Conservation (phyloP, 2,329 filamentous ascomycete genomes). For the Fusarium domesticum region DNA sequence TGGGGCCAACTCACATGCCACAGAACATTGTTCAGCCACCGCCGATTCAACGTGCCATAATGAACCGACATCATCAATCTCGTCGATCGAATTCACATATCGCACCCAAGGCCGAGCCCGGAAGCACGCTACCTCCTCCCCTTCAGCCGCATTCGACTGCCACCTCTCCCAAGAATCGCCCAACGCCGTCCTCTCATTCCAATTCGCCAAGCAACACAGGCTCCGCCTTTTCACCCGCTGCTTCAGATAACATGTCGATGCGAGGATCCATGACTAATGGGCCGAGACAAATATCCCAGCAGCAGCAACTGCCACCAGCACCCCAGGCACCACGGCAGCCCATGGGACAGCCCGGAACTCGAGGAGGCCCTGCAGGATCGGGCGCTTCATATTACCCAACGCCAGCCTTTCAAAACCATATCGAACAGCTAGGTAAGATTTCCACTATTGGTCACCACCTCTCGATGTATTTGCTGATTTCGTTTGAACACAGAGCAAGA, state of each 20-base stretch:
- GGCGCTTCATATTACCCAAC: conserved; percentile 70
- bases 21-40: conserved; percentile 70
- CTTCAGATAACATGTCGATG: conserved; percentile 48
- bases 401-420: conserved; percentile 83
- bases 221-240: conserved; percentile 42
- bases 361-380: conserved; percentile 39
- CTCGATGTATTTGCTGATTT: conserved; percentile 61
- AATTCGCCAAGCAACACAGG: conserved; percentile 53
- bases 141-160: conserved; percentile 54
- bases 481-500: conserved; percentile 79
- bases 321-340: conserved; percentile 29
- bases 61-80: conserved; percentile 75
- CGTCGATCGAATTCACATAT: conserved; percentile 71
- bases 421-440: conserved; percentile 90
- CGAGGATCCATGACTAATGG: conserved; percentile 36
- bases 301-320: conserved; percentile 23
- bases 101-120: conserved; percentile 68
- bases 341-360: conserved; percentile 37
- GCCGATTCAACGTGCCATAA: conserved; percentile 74
- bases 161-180: conserved; percentile 67
- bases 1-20: conserved; percentile 65
- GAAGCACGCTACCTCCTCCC: conserved; percentile 45
- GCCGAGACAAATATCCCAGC: conserved; percentile 24
- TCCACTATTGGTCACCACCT: conserved; percentile 46
- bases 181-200: conserved; percentile 76